Conservation (phyloP, 2,329 filamentous ascomycete genomes). For the Penicillium oxalicum region DNA sequence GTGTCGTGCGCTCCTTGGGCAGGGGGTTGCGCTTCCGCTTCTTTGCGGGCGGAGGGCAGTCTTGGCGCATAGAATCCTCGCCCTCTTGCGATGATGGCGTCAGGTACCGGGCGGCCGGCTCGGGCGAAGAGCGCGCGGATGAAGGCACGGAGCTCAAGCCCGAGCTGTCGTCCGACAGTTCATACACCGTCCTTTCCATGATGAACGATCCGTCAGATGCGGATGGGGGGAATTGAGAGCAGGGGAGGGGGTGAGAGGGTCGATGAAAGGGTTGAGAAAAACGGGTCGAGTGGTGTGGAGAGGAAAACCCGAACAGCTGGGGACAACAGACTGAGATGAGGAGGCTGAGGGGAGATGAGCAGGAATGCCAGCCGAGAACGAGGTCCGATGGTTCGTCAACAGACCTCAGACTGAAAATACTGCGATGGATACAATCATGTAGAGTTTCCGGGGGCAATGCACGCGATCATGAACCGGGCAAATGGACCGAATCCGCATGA, state of each 20-base stretch:
- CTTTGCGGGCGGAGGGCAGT: slow-evolving; percentile 67
- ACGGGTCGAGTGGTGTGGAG: slow-evolving; percentile 3
- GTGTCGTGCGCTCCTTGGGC: slow-evolving; percentile 68
- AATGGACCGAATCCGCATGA: too few relatives aligned
- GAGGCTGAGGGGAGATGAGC: not conserved
- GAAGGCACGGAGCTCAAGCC: slow-evolving; percentile 39
- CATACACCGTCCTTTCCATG: slow-evolving; percentile 20
- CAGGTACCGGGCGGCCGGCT: slow-evolving; percentile 31
- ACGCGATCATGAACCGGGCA: not conserved
- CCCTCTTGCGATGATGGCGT: slow-evolving; percentile 40
- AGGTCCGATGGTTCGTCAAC: too few relatives aligned
- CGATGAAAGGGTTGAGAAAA: slow-evolving; percentile 1
- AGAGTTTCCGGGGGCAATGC: not conserved
- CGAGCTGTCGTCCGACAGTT: slow-evolving; percentile 32
- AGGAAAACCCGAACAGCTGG: slow-evolving; percentile 1
- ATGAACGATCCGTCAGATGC: not conserved
- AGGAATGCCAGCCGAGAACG: slow-evolving; percentile 2
- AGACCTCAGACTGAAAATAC: not conserved
- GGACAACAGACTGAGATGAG: not conserved
- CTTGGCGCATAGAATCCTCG: slow-evolving; percentile 42
- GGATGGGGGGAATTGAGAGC: not conserved
- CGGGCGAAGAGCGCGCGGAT: slow-evolving; percentile 35
- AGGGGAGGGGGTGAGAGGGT: not conserved
- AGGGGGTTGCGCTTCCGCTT: slow-evolving; percentile 61
- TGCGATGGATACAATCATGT: slow-evolving; percentile 5